Evolutionary conservation across 2,329 filamentous ascomycete species (phyloP).

Genomic region (Aspergillaceae sp.): DNA sequence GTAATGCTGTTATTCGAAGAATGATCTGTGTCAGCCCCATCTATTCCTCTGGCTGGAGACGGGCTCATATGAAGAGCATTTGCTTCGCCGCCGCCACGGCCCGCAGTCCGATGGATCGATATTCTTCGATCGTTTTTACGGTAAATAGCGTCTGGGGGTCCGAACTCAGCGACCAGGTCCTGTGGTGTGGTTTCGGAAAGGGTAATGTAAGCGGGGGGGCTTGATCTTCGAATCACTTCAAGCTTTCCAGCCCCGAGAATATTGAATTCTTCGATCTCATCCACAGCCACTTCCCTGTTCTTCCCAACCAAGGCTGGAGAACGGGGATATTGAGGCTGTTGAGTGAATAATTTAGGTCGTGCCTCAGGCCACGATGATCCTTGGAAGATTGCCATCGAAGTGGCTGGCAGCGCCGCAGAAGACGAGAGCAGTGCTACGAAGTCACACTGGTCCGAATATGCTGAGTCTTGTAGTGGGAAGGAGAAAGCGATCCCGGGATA

Average conservation of each 20-base stretch:
- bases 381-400: conserved; percentile 82
- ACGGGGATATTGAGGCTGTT: conserved; percentile 64
- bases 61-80: conserved; percentile 27
- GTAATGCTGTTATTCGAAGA: conserved; percentile 64
- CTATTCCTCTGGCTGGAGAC: conserved; percentile 28
- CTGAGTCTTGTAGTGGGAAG: conserved; percentile 66
- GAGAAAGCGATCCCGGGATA: conserved; percentile 93
- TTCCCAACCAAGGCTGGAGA: conserved; percentile 60
- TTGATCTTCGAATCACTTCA: conserved; percentile 66
- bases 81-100: conserved; percentile 17
- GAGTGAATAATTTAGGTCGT: conserved; percentile 66
- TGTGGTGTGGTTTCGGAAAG: conserved; percentile 86
- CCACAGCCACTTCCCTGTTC: conserved; percentile 69
- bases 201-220: conserved; percentile 58
- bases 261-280: conserved; percentile 74
- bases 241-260: conserved; percentile 71
- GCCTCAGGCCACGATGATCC: conserved; percentile 87
- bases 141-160: conserved; percentile 89
- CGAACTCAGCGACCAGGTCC: conserved; percentile 81
- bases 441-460: conserved; percentile 66
- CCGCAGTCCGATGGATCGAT: conserved; percentile 58
- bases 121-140: conserved; percentile 82
- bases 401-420: conserved; percentile 64
- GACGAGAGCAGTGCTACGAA: conserved; percentile 81
- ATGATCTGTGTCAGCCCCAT: conserved; percentile 60